phyloP scores from a whole-genome alignment of 441 rosid species.

The Erodium chrysanthum region DNA sequence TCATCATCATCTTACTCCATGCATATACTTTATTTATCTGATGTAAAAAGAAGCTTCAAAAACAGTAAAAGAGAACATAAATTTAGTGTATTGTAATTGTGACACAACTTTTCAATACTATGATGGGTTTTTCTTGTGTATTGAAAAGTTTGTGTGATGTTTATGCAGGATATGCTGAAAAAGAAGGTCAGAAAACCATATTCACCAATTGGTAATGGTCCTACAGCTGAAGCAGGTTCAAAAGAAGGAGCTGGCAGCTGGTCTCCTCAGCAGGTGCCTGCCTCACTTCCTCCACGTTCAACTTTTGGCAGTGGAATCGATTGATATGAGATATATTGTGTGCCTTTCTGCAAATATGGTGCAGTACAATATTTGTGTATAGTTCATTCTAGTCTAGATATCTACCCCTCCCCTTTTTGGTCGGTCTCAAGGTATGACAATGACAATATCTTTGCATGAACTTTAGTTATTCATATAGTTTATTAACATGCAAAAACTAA shows the following conservation, averaged over 20 bases:
- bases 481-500: no score
- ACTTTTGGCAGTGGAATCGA: conserved; percentile 47
- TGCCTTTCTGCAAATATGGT: not conserved
- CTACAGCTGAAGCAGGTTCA: conserved; percentile 28
- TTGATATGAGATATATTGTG: conserved; percentile 18
- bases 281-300: conserved; percentile 40
- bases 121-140: no score
- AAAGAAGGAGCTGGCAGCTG: conserved; percentile 25
- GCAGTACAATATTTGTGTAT: not conserved
- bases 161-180: conserved; percentile 53
- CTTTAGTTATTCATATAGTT: not conserved
- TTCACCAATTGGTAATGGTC: conserved; percentile 30
- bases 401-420: not conserved
- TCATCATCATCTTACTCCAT: not conserved
- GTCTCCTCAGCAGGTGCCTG: conserved; percentile 47
- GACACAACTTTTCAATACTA: not conserved
- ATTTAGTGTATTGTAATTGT: not conserved
- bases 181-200: conserved; percentile 74
- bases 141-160: not conserved
- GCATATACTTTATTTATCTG: not conserved
- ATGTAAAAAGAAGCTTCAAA: not conserved
- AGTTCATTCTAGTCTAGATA: not conserved
- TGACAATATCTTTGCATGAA: not conserved
- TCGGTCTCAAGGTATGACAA: not conserved
- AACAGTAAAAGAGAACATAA: no score